phyloP scores from a whole-genome alignment of 164 flowering plant genomes.

The Buxus sempervirens region DNA sequence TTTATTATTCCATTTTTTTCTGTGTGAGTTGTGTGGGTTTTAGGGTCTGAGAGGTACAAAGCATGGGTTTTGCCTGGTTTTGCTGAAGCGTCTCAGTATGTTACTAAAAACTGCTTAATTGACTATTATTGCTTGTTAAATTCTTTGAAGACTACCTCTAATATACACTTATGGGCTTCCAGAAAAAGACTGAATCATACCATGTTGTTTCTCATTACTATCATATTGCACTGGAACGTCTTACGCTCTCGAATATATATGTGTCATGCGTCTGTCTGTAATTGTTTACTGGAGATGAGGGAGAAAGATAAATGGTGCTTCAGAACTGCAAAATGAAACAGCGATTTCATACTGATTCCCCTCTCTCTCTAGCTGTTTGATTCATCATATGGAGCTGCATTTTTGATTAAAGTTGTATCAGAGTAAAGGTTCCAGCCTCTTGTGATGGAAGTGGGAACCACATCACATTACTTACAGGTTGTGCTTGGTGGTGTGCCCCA shows the following conservation, averaged over 20 bases:
- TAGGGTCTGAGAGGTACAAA: conserved; percentile 36
- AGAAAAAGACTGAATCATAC: neutral
- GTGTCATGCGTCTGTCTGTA: no score
- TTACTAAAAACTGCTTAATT: neutral
- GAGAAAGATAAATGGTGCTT: neutral
- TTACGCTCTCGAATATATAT: no score
- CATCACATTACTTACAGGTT: conserved; percentile 61
- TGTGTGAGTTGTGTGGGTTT: conserved; percentile 33
- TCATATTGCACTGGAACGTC: conserved; percentile 6
- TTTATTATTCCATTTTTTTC: conserved; percentile 15
- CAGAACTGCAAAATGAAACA: conserved; percentile 12
- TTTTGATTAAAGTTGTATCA: conserved; percentile 16
- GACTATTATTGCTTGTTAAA: neutral
- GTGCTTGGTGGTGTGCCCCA: conserved; percentile 60
- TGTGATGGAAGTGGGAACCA: conserved; percentile 35
- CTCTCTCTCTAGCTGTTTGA: conserved; percentile 21
- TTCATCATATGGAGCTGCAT: no score
- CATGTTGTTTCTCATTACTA: neutral
- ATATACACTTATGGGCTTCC: neutral
- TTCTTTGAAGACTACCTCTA: neutral
- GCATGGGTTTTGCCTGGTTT: conserved; percentile 31
- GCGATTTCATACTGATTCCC: conserved; percentile 1
- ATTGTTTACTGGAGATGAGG: neutral
- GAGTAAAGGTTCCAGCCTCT: conserved; percentile 4
- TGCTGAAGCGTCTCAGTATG: conserved; percentile 6